A percentile compares a stretch with the other conserved stretches of the same genome.
Evolutionary conservation across 257 asterid species (phyloP).

Genomic region (Lithospermum erythrorhizon): DNA sequence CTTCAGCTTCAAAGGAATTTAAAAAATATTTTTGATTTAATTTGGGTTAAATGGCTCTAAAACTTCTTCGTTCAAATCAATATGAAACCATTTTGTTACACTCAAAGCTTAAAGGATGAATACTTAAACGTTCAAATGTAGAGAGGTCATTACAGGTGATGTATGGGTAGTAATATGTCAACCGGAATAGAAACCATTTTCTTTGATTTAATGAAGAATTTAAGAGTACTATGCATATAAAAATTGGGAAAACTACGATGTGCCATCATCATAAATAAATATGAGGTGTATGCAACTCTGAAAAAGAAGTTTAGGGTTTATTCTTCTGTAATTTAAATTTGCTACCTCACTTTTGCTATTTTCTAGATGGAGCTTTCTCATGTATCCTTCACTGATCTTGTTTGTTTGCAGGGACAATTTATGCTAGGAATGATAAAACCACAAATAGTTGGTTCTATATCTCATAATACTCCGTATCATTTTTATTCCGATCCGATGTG

Average conservation of each 20-base stretch:
- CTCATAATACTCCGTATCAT: not conserved
- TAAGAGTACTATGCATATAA: too few species aligned
- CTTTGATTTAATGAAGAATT: not conserved
- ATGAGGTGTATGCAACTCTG: not conserved
- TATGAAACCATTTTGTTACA: too few species aligned
- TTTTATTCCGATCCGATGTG: conserved; percentile 5
- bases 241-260: not conserved
- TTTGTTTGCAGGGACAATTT: conserved; percentile 53
- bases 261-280: not conserved
- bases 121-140: too few species aligned
- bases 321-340: not conserved
- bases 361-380: conserved; percentile 2
- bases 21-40: too few species aligned
- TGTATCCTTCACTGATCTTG: conserved; percentile 10
- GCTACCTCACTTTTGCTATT: not conserved
- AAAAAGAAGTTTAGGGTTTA: not conserved
- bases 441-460: conserved; percentile 57
- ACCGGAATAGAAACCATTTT: not conserved
- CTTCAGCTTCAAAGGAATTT: too few species aligned
- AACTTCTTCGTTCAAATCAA: too few species aligned
- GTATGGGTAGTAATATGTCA: not conserved
- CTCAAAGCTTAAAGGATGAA: too few species aligned
- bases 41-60: too few species aligned
- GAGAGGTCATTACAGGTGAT: too few species aligned
- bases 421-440: conserved; percentile 77